These are phyloP conservation scores for Capillidium heterosporum DNA, from an alignment of 371 early-diverging fungal species.

Conservation along the genomic window DNA sequence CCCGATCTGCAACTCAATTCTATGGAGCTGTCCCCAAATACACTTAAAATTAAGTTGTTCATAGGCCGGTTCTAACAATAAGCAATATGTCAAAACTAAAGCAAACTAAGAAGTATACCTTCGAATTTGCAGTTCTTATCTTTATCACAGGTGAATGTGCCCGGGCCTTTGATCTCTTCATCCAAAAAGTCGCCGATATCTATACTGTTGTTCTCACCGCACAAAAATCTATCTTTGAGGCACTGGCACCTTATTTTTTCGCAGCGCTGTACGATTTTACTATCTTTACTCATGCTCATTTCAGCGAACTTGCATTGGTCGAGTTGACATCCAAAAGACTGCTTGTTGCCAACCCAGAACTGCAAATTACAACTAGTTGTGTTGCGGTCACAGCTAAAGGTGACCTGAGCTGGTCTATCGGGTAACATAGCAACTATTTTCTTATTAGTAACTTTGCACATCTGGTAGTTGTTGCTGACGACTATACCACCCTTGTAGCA, in stretches of 20 bases:
- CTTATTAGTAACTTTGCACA: constrained; percentile 73
- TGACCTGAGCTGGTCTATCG: constrained; percentile 42
- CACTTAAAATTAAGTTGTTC: constrained; percentile 42
- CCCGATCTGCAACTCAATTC: constrained; percentile 47
- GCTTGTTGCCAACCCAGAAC: constrained; percentile 59
- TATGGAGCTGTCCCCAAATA: constrained; percentile 62
- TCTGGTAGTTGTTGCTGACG: constrained; percentile 57
- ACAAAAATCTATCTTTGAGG: constrained; percentile 50
- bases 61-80: constrained; percentile 38
- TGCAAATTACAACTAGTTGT: constrained; percentile 40
- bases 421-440: constrained; percentile 40
- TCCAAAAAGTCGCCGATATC: constrained; percentile 47
- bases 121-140: constrained; percentile 41
- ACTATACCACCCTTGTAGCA: constrained; percentile 67
- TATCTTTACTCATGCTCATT: background rate
- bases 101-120: constrained; percentile 12
- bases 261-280: constrained; percentile 27
- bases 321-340: constrained; percentile 59
- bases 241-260: constrained; percentile 48
- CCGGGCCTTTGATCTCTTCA: constrained; percentile 59
- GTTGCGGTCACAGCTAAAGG: constrained; percentile 36
- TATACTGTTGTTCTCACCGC: constrained; percentile 57
- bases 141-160: constrained; percentile 35
- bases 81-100: background rate
- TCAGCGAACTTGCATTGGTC: constrained; percentile 32